Evolutionary conservation across 169 alveolate genomes (phyloP), one percentile per base, ranked within the genome.

Genomic region (Miamiensis avidus): DNA sequence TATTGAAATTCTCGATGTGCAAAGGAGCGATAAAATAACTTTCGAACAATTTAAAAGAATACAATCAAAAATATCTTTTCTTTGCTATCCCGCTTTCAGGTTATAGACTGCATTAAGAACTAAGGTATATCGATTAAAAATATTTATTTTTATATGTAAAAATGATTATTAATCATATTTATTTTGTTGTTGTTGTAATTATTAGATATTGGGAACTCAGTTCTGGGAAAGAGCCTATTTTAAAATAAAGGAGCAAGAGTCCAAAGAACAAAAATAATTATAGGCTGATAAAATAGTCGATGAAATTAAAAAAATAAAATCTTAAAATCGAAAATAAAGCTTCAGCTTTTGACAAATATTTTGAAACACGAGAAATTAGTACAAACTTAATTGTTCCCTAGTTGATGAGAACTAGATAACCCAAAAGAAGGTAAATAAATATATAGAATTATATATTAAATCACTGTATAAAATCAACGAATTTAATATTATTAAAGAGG

Each of bases 21-120:
- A 84, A 27, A 84, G 89, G 69, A 78, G 84, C 28, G 89, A 84
- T 33, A 76, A 79, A 64, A 84, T 84, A 11, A 69, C 73, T n/a
- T 84, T 84, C 26, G 89, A 84, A 65, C 69, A 84, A 29, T 84
- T 84, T 84, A 84, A 81, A 78, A 84, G 82, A 77, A 76, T 84
- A 28, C 29, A 84, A 69, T n/a, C 64, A 28, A 28, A 84, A 77
- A 84, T 84, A 4, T 84, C 89, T 26, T 84, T 84, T 79, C 25
- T 84, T 20, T 77, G 89, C 29, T 84, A 84, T 78, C 89, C 89
- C 27, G 84, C 89, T 0, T 84, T 84, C 69, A 31, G 84, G 30
- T 72, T 84, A 32, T 34, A 84, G 20, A 20, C 4, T 11, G 20
- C 69, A 4, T 20, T 49, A 49, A 49, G 20, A 49, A 20, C 69